Conservation (phyloP, 2,329 filamentous ascomycete genomes). For the Cadophora luteo-olivacea region DNA sequence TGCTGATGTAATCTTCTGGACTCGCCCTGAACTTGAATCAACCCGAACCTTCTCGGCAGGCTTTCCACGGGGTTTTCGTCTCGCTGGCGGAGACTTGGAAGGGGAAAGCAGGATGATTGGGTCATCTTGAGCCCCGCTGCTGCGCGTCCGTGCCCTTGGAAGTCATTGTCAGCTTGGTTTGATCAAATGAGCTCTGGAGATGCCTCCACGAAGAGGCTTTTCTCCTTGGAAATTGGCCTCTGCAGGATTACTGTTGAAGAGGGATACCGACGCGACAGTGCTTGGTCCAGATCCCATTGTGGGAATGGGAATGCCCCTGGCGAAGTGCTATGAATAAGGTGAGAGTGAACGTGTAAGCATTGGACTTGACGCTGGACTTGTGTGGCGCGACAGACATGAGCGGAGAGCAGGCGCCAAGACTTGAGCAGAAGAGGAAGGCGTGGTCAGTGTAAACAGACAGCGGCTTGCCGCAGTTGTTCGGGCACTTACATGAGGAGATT, state of each 20-base stretch:
- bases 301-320: background rate
- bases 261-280: background rate
- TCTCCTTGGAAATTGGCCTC: background rate
- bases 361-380: background rate
- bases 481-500: background rate
- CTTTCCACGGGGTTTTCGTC: background rate
- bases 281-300: background rate
- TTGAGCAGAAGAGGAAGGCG: background rate
- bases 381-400: background rate
- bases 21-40: background rate
- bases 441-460: background rate
- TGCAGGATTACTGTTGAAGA: background rate
- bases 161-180: background rate
- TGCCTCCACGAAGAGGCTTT: background rate
- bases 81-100: background rate
- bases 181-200: background rate
- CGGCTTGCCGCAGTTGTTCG: background rate
- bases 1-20: background rate
- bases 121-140: background rate
- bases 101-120: background rate
- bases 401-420: background rate
- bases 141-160: conserved; percentile 6
- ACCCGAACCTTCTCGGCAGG: background rate
- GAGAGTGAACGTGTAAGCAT: background rate
- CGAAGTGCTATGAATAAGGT: background rate